These are phyloP conservation scores for Cyberlindnera mississippiensis DNA, from an alignment of 805 yeast genomes.

Conservation along the genomic window DNA sequence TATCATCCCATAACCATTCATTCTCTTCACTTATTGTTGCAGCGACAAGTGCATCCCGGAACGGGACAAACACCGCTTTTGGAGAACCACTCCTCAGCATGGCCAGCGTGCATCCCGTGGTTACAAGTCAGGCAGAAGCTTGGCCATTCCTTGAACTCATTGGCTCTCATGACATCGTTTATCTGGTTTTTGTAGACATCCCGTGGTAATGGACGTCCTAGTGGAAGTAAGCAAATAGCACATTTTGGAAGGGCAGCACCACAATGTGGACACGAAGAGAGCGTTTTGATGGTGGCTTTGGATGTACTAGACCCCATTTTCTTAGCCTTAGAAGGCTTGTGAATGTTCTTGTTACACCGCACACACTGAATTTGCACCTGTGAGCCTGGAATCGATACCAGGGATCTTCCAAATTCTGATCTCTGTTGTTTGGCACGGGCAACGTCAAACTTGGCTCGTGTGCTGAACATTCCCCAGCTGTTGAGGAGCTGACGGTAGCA, in stretches of 20 bases:
- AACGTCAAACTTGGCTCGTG: slow-evolving; percentile 83
- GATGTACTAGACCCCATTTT: slow-evolving; percentile 3
- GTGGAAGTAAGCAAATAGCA: slow-evolving; percentile 77
- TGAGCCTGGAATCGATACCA: slow-evolving; percentile 48
- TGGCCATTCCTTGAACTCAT: slow-evolving; percentile 71
- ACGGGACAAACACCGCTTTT: slow-evolving; percentile 89
- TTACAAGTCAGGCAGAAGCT: slow-evolving; percentile 88
- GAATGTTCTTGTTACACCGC: slow-evolving; percentile 73
- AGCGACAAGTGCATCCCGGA: slow-evolving; percentile 84
- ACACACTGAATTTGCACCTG: slow-evolving; percentile 81
- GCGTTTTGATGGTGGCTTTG: slow-evolving; percentile 3
- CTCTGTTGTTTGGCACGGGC: slow-evolving; percentile 61
- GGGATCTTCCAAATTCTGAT: slow-evolving; percentile 31
- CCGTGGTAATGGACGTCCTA: slow-evolving; percentile 62
- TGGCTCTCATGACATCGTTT: slow-evolving; percentile 18
- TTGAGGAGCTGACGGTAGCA: slow-evolving; percentile 66
- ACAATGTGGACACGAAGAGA: slow-evolving; percentile 69
- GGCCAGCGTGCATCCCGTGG: slow-evolving; percentile 93
- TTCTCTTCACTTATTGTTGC: slow-evolving; percentile 59
- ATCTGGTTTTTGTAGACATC: slow-evolving; percentile 14
- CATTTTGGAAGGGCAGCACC: slow-evolving; percentile 86
- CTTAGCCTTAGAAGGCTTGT: slow-evolving; percentile 30
- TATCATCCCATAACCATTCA: too few relatives aligned
- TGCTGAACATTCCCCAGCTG: slow-evolving; percentile 76
- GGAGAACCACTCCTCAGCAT: slow-evolving; percentile 94